phyloP scores from a whole-genome alignment of 352 stramenopile species.

The Globisporangium camurandrum region DNA sequence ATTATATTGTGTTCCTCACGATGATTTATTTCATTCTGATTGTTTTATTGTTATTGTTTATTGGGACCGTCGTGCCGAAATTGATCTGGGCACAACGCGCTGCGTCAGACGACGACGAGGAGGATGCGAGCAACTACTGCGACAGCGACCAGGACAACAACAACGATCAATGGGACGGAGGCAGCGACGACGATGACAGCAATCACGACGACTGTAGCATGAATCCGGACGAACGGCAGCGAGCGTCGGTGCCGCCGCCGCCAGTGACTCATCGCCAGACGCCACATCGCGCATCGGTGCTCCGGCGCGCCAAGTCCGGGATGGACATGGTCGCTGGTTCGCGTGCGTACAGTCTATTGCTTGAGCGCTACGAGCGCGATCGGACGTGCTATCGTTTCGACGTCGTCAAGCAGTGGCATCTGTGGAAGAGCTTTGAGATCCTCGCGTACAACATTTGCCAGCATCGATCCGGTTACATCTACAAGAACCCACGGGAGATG shows the following conservation, averaged over 20 bases:
- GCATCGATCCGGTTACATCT: slow-evolving; percentile 79
- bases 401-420: slow-evolving; percentile 71
- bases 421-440: slow-evolving; percentile 86
- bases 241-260: slow-evolving; percentile 2
- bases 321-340: slow-evolving; percentile 76
- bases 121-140: slow-evolving; percentile 5
- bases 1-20: slow-evolving; percentile 86
- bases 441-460: slow-evolving; percentile 87
- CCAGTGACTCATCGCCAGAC: no score
- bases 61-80: slow-evolving; percentile 77
- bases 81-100: slow-evolving; percentile 61
- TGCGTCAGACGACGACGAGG: slow-evolving; percentile 9
- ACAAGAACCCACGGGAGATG: slow-evolving; percentile 85
- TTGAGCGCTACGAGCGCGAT: slow-evolving; percentile 75
- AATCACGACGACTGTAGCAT: slow-evolving; percentile 13
- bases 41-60: slow-evolving; percentile 73
- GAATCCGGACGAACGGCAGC: slow-evolving; percentile 13
- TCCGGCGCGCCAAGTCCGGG: slow-evolving; percentile 39
- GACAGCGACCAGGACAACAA: slow-evolving; percentile 2
- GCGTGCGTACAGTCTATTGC: slow-evolving; percentile 58
- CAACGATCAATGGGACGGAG: no score
- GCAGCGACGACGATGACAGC: slow-evolving; percentile 16
- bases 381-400: slow-evolving; percentile 78
- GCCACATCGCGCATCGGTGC: slow-evolving; percentile 15
- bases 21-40: slow-evolving; percentile 89